Base-by-base conservation (phyloP, 148 eudicot genomes). In the Amaranthus palmeri region DNA sequence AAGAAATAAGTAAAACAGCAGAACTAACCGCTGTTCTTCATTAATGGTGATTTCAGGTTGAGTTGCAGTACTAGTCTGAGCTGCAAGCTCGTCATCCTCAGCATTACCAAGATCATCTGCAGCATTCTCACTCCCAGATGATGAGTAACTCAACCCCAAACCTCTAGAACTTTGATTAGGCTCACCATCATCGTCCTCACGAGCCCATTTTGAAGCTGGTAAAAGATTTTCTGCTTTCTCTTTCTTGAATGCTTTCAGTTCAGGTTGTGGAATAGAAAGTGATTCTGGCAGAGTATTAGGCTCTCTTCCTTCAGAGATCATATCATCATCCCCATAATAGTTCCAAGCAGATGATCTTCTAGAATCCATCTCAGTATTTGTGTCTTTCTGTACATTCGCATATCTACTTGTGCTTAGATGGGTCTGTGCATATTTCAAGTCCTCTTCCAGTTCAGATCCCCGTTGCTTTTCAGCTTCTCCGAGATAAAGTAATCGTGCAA, bases 381-480 rank as follows among this genome's bases (percentile, higher is more conserved):
- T 53, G 65, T 89, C 96, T 80, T 75, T 84, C 68, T 67, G 80
- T 36, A 71, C 78, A 77, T 80, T 82, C 49, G 84, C 69, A 74
- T 75, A 77, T 77, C 81, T 79, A 69, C 81, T 79, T 14, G 87
- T 84, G 75, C 77, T 85, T 64, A 90, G 59, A 10, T 85, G 85
- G 64, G 68, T 70, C 61, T 86, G 85, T 67, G 77, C 78, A 84
- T 77, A 82, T 74, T 86, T 92, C 78, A 89, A 83, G 74, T 89
- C 90, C 69, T 91, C 93, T 72, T 86, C 92, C 52, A 86, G 74
- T 72, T 88, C 97, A 82, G 71, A 83, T 45, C 90, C 91, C 85
- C 96, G 84, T 73, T 86, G 93, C 67, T 91, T 95, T 77, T 95
- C 98, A 9, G 98, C 97, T 77, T 95, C 98, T 75, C 93, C 98